Base-by-base conservation (phyloP, 148 eudicot species). In the Euryodendron excelsum region DNA sequence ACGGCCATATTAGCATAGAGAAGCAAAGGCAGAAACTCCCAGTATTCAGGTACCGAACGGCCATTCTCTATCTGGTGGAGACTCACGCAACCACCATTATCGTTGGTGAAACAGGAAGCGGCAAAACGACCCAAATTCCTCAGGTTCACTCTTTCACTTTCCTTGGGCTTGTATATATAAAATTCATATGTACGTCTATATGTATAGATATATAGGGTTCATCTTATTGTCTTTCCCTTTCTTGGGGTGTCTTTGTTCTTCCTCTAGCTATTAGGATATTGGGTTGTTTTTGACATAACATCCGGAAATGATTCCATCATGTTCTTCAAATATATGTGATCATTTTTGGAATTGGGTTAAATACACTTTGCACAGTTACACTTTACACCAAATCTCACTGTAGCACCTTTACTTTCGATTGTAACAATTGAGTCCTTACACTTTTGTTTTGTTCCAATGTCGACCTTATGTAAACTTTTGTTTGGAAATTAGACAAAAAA, bases 111-210 rank as follows among this genome's bases (percentile, higher is more conserved):
- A 93, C 98, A 2, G 98, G 99, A 11, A 91, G 97, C 65, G 98
- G 98, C 28, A 96, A 93, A 83, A 96, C 98, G 52, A 96, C 99
- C 74, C 99, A 96, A 79, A 93, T 96, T 63, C 99, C 99, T 80
- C 99, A 91, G 94, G 99, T 90, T 66, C 47, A 13, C 37, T 41
- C 44, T 50, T 37, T 2, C 47, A 25, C 20, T 34, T 11, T 44
- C 10, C 37, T 12, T 44, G 5, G 44, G 0, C 7, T 33, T 58
- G 7, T 78, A 5, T 77, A 41, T 50, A 12, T 25, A 5, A 9
- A 44, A 23, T 25, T 31, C 20, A 30, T 62, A 25, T 48, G 37
- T 37, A 6, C 36, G 7, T 65, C 6, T 6, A 11, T 34, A 15
- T 30, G 7, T 25, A 0, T 1, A 27, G 25, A 39, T 44, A 28